Evolutionary conservation across 306 rosid species (phyloP).

Genomic region (Pachyrhizus erosus): DNA sequence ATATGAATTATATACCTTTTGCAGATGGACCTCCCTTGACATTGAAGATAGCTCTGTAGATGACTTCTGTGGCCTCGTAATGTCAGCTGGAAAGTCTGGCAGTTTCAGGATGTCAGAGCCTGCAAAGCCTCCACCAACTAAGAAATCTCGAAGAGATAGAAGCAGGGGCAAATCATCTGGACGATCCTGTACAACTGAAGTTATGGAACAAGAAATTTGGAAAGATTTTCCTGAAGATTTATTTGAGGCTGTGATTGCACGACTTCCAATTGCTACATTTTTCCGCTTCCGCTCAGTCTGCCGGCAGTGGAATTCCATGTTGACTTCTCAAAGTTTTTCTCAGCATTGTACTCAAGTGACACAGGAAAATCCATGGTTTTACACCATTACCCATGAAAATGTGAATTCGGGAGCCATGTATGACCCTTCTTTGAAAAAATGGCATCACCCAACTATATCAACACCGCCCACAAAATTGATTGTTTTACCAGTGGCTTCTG

Average conservation of each 20-base stretch:
- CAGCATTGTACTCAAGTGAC: conserved; percentile 73
- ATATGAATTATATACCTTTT: conserved; percentile 37
- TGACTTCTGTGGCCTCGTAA: conserved; percentile 69
- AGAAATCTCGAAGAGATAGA: conserved; percentile 76
- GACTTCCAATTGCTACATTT: conserved; percentile 88
- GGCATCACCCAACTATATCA: conserved; percentile 79
- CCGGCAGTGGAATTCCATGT: conserved; percentile 83
- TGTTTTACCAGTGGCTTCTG: conserved; percentile 85
- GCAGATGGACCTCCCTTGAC: conserved; percentile 73
- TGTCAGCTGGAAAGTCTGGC: conserved; percentile 75
- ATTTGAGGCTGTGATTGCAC: conserved; percentile 88
- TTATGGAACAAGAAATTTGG: conserved; percentile 87
- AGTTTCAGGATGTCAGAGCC: conserved; percentile 69
- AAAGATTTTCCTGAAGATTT: conserved; percentile 96
- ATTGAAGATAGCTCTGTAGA: conserved; percentile 67
- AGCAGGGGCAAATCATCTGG: conserved; percentile 66
- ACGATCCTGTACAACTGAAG: conserved; percentile 56
- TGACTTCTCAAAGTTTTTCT: conserved; percentile 80
- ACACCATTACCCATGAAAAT: conserved; percentile 71
- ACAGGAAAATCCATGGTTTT: conserved; percentile 87
- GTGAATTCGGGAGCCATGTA: conserved; percentile 78
- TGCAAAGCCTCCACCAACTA: conserved; percentile 70
- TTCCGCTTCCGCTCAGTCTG: conserved; percentile 93
- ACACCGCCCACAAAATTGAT: conserved; percentile 62
- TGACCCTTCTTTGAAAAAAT: conserved; percentile 77